Evolutionary conservation across 495 filamentous ascomycete genomes (phyloP).

Genomic region (Melanomma pulvis-pyrius): DNA sequence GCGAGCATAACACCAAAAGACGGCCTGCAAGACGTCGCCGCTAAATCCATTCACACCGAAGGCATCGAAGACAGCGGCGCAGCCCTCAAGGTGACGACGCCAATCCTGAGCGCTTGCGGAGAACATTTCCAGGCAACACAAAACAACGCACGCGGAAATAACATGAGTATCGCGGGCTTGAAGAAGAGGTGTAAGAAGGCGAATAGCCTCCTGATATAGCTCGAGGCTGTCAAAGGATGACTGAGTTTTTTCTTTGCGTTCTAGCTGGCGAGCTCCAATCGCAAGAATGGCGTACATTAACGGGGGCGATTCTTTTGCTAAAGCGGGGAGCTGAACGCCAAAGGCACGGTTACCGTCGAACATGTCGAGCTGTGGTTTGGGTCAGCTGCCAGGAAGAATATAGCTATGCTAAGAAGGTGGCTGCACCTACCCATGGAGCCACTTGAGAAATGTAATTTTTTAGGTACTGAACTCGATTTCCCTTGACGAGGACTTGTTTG

Average conservation of each 20-base stretch:
- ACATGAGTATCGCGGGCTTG: slow-evolving; percentile 6
- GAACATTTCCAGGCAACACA: slow-evolving; percentile 11
- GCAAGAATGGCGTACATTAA: slow-evolving; percentile 51
- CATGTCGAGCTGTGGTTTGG: slow-evolving; percentile 47
- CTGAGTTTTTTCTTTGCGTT: slow-evolving; percentile 46
- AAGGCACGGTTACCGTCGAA: slow-evolving; percentile 53
- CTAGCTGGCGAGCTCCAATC: slow-evolving; percentile 52
- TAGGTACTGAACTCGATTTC: slow-evolving; percentile 40
- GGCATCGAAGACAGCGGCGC: slow-evolving; percentile 3
- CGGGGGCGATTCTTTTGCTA: slow-evolving; percentile 48
- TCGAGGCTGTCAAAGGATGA: slow-evolving; percentile 50
- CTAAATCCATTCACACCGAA: slow-evolving; percentile 9
- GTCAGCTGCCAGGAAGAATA: neutral
- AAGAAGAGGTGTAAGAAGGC: neutral
- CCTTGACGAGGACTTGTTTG: slow-evolving; percentile 11
- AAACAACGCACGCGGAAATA: slow-evolving; percentile 2
- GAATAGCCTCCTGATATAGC: slow-evolving; percentile 27
- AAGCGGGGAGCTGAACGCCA: slow-evolving; percentile 48
- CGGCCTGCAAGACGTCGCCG: slow-evolving; percentile 6
- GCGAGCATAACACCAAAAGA: slow-evolving; percentile 14
- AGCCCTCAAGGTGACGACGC: slow-evolving; percentile 9
- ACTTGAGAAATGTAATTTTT: slow-evolving; percentile 52
- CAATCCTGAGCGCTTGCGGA: slow-evolving; percentile 9
- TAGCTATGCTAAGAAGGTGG: neutral
- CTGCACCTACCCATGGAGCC: slow-evolving; percentile 45